Evolutionary conservation across 139 green algal species (phyloP), one percentile per base, ranked within the genome.

Genomic region (Auxenochlorella pyrenoidosa): DNA sequence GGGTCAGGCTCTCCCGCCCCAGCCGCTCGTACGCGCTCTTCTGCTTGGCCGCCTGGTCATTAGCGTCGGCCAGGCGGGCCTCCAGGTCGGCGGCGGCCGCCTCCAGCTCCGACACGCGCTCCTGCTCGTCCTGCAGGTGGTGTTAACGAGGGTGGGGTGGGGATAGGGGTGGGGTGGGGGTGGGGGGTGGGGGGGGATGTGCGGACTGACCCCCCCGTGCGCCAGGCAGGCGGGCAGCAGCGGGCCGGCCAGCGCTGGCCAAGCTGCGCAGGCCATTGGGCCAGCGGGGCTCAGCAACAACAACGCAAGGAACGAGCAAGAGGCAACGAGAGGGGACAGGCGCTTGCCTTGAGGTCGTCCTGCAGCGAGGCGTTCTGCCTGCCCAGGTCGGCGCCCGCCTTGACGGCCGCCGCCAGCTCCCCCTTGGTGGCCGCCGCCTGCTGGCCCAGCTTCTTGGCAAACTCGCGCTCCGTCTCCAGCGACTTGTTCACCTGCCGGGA

Each of bases 1-100:
- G 86, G 44, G 36, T 87, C 84, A 93, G 40, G 41, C 32, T 84
- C 75, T 94, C 84, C 30, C 54, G 44, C 24, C 90, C 90, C 80
- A 94, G 32, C 72, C 80, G 80, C 80, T 85, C 80, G 32, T 65
- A 85, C 22, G 75, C 51, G 3, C 36, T 43, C 65, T 40, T 40
- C 81, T 92, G 89, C 68, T 43, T 51, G 22, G 34, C 59, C 4
- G 78, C 63, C 24, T 44, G 38, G 41, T 90, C 68, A 51, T 63
- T 84, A 30, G 89, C 89, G 22, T 59, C 60, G 13, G 32, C 28
- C 51, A 92, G 63, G n/a, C 87, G 66, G 19, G n/a, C 21, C 70
- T 92, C 58, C 13, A 92, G 72, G n/a, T 44, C 54, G 40, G 85
- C 60, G 19, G 79, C 58, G 2, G 79, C 58, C 16, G 51, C 80